Evolutionary conservation across 2,329 filamentous ascomycete species (phyloP).

Genomic region (Fusarium sororula): DNA sequence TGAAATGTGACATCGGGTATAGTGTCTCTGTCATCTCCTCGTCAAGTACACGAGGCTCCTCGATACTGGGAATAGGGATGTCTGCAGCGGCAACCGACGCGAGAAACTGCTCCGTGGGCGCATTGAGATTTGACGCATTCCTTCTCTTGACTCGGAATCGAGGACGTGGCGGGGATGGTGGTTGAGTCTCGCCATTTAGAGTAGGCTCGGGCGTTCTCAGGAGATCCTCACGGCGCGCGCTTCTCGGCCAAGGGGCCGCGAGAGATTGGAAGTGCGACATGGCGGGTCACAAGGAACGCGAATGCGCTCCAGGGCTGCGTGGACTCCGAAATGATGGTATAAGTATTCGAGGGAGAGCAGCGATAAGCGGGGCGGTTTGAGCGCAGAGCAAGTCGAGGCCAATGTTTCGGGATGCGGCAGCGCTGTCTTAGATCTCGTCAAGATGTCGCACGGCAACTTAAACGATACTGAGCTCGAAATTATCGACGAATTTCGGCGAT

Average conservation of each 20-base stretch:
- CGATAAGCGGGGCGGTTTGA: slow-evolving; percentile 5
- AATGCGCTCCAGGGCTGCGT: slow-evolving; percentile 21
- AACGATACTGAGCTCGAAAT: slow-evolving; percentile 1
- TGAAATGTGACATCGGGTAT: slow-evolving; percentile 48
- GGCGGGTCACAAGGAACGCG: slow-evolving; percentile 38
- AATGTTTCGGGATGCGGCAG: slow-evolving; percentile 39
- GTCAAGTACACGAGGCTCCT: slow-evolving; percentile 60
- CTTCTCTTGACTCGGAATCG: slow-evolving; percentile 66
- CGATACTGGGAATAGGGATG: slow-evolving; percentile 71
- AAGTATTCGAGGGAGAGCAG: slow-evolving; percentile 21
- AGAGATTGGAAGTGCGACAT: slow-evolving; percentile 60
- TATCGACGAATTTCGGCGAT: slow-evolving; percentile 7
- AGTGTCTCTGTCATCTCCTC: slow-evolving; percentile 54
- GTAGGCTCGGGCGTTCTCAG: slow-evolving; percentile 64
- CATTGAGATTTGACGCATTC: slow-evolving; percentile 60
- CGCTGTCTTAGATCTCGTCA: slow-evolving; percentile 35
- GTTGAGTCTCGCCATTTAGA: slow-evolving; percentile 47
- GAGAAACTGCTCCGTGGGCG: slow-evolving; percentile 72
- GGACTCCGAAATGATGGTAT: slow-evolving; percentile 7
- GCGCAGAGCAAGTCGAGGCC: slow-evolving; percentile 25
- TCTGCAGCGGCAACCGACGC: slow-evolving; percentile 73
- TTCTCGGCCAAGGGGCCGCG: slow-evolving; percentile 56
- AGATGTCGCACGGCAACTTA: slow-evolving; percentile 15
- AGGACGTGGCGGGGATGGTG: slow-evolving; percentile 61
- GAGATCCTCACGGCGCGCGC: slow-evolving; percentile 51